Evolutionary conservation across 2,329 filamentous ascomycete species (phyloP), one percentile per base, ranked within the genome.

Genomic region (Claviceps sp.): DNA sequence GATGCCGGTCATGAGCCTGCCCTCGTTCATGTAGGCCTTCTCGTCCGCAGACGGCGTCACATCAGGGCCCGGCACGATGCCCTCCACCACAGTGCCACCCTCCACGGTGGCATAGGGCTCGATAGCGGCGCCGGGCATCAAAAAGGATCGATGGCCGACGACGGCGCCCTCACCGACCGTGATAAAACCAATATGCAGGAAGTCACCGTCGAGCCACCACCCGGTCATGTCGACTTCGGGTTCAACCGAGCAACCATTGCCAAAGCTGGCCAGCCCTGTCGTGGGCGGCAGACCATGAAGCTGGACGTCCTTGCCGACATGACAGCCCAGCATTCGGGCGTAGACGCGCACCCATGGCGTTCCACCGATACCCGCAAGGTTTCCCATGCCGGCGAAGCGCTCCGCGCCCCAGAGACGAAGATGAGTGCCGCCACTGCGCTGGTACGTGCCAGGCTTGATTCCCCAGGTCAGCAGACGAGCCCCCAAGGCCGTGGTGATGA

Each of bases 191-290:
- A 59, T 52, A 34, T 57, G 58, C 37, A 59, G 45, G n/a, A 46
- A 39, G 30, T 58, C 56, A n/a, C 58, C 58, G 17, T 59, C 58
- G 45, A 59, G 52, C 58, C 58, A 59, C 56, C 56, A 59, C 5
- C 58, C 58, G 4, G 53, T 51, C 14, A 53, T 43, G 39, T 59
- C 58, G n/a, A 52, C 57, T 24, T 59, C 58, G 7, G 58, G 56
- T 48, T 59, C 58, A 1, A 59, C 37, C 4, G 56, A 55, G 14
- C 56, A 57, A 11, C 52, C 54, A 8, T 54, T 51, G 14, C 58
- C 58, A 44, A 59, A 58, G 50, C 46, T 55, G 7, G 55, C 58
- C 5, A 58, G 55, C 1, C 58, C 58, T 0, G 58, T 59, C 6
- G 47, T 30, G 0, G 58, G 58, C 4, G 56, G 53, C 1, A 59